phyloP scores from a whole-genome alignment of 768 basidiomycete species.

The Kondoa subrosea region DNA sequence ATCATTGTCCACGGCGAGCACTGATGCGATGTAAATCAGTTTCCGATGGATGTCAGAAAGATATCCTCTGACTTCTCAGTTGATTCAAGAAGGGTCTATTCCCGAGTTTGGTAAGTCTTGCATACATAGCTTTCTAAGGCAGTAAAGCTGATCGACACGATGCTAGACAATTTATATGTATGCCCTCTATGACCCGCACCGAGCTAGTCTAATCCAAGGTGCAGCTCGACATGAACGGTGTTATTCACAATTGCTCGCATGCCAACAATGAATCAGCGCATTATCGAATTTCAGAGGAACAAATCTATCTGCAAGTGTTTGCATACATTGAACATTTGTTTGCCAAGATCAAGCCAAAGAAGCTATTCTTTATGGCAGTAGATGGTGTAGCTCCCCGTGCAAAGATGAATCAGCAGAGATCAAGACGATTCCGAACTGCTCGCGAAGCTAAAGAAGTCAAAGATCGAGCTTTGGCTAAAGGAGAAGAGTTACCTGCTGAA shows the following conservation, averaged over 20 bases:
- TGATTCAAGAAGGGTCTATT: slow-evolving; percentile 96
- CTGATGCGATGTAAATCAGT: slow-evolving; percentile 10
- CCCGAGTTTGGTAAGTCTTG: slow-evolving; percentile 86
- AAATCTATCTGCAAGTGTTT: slow-evolving; percentile 93
- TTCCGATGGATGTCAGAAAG: slow-evolving; percentile 43
- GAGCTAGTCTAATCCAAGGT: slow-evolving; percentile 47
- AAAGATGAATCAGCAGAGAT: slow-evolving; percentile 98
- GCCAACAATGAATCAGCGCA: slow-evolving; percentile 92
- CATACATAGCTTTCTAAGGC: slow-evolving; percentile 16
- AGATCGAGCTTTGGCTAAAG: slow-evolving; percentile 71
- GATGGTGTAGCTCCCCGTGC: slow-evolving; percentile 94
- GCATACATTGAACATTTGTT: slow-evolving; percentile 93
- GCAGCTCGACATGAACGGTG: slow-evolving; percentile 80
- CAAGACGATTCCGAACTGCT: slow-evolving; percentile 80
- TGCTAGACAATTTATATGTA: slow-evolving; percentile 16
- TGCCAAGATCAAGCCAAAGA: slow-evolving; percentile 91
- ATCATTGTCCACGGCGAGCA: background rate
- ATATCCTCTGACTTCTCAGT: slow-evolving; percentile 91
- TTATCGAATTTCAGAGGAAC: slow-evolving; percentile 86
- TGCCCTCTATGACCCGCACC: background rate
- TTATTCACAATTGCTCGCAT: slow-evolving; percentile 59
- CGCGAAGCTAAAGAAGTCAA: slow-evolving; percentile 74
- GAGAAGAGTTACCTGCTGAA: slow-evolving; percentile 77
- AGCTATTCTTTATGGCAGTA: slow-evolving; percentile 95
- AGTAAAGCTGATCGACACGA: slow-evolving; percentile 8